Percentiles rank a stretch among this genome's conserved stretches.
phyloP scores from a whole-genome alignment of 495 filamentous ascomycete species.

The Hypoxylon perforatum region DNA sequence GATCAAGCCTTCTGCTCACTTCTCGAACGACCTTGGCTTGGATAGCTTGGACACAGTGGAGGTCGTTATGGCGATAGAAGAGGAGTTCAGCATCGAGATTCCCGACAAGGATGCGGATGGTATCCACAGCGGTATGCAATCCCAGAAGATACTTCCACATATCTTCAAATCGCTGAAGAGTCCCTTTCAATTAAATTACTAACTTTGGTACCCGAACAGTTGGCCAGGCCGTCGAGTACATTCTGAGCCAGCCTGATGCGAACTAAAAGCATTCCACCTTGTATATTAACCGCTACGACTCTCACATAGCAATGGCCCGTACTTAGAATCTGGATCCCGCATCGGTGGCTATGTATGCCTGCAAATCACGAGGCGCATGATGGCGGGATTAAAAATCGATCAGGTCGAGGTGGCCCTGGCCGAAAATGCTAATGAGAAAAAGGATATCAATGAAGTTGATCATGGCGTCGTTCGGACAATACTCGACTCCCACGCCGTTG shows the following conservation, averaged over 20 bases:
- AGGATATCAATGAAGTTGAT: constrained; percentile 28
- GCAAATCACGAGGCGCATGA: constrained; percentile 21
- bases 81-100: constrained; percentile 99
- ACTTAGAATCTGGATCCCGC: constrained; percentile 31
- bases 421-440: constrained; percentile 29
- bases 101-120: constrained; percentile 98
- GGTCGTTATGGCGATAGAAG: constrained; percentile 99
- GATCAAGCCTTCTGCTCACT: constrained; percentile 86
- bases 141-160: not conserved
- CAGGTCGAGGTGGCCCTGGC: constrained; percentile 13
- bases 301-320: constrained; percentile 43
- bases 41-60: constrained; percentile 98
- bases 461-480: constrained; percentile 27
- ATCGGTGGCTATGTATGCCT: constrained; percentile 20
- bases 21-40: constrained; percentile 93
- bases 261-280: constrained; percentile 47
- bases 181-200: constrained; percentile 28
- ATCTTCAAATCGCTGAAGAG: not conserved
- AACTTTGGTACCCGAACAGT: constrained; percentile 64
- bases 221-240: constrained; percentile 95
- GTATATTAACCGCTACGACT: constrained; percentile 47
- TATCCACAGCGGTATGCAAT: constrained; percentile 92
- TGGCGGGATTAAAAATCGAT: constrained; percentile 28
- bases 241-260: constrained; percentile 91
- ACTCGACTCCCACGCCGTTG: constrained; percentile 42